Conservation (phyloP, 495 filamentous ascomycete genomes). For the Talaromyces borbonicus region DNA sequence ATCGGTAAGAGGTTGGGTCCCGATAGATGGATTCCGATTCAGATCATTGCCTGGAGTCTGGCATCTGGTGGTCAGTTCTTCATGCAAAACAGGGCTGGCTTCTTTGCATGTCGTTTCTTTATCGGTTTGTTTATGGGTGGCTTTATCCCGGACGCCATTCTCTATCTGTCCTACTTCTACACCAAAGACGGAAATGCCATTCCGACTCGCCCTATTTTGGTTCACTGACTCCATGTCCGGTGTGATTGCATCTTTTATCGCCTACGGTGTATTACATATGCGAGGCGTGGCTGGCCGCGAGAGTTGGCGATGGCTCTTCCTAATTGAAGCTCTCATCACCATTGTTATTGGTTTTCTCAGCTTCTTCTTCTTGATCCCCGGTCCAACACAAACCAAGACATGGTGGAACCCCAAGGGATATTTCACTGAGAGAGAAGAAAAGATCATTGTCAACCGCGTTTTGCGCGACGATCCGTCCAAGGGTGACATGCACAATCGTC, state of each 20-base stretch:
- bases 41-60: slow-evolving; percentile 23
- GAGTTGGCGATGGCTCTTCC: slow-evolving; percentile 38
- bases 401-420: slow-evolving; percentile 58
- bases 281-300: slow-evolving; percentile 20
- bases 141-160: slow-evolving; percentile 25
- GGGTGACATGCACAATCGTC: slow-evolving; percentile 45
- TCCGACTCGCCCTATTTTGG: slow-evolving; percentile 56
- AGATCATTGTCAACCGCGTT: slow-evolving; percentile 62
- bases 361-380: slow-evolving; percentile 42
- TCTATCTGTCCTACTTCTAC: slow-evolving; percentile 65
- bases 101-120: slow-evolving; percentile 22
- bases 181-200: slow-evolving; percentile 50
- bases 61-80: slow-evolving; percentile 19
- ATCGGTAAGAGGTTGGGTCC: slow-evolving; percentile 54
- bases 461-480: slow-evolving; percentile 63
- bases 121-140: slow-evolving; percentile 16
- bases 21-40: slow-evolving; percentile 28
- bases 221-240: slow-evolving; percentile 42
- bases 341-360: slow-evolving; percentile 41
- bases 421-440: slow-evolving; percentile 55
- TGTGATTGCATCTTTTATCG: slow-evolving; percentile 34
- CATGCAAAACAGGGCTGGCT: slow-evolving; percentile 15
- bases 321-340: slow-evolving; percentile 43
- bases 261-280: slow-evolving; percentile 39
- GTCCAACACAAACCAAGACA: slow-evolving; percentile 44